Percentiles rank a stretch among this genome's conserved stretches.
These are phyloP conservation scores for Apiospora koreana DNA, from an alignment of 2,329 filamentous ascomycete genomes.

Conservation along the genomic window DNA sequence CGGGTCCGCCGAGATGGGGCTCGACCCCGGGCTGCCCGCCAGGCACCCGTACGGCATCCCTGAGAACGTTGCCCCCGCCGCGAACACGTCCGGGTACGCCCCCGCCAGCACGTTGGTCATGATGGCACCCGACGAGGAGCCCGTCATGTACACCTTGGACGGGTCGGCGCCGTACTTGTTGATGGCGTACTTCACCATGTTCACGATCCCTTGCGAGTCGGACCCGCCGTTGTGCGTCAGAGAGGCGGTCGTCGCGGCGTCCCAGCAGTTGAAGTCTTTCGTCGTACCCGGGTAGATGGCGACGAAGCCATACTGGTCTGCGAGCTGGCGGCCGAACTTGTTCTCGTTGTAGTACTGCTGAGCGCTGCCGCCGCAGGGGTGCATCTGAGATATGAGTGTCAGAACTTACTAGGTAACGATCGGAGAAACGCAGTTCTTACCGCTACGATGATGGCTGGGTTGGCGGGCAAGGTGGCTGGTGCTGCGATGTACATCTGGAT, in stretches of 20 bases:
- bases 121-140: conserved; percentile 47
- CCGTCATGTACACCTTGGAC: conserved; percentile 54
- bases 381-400: conserved; percentile 28
- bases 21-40: conserved; percentile 37
- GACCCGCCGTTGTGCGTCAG: conserved; percentile 54
- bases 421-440: background rate
- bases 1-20: conserved; percentile 48
- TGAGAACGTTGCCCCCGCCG: conserved; percentile 44
- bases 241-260: conserved; percentile 47
- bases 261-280: conserved; percentile 56
- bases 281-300: conserved; percentile 58
- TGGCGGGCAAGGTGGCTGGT: conserved; percentile 35
- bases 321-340: conserved; percentile 44
- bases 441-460: conserved; percentile 52
- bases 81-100: conserved; percentile 49
- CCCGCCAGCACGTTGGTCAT: conserved; percentile 52
- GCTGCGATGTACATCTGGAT: conserved; percentile 48
- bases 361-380: conserved; percentile 56
- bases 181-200: conserved; percentile 58
- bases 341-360: conserved; percentile 48
- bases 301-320: conserved; percentile 43
- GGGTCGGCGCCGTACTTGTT: conserved; percentile 50
- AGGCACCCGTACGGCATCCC: conserved; percentile 49
- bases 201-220: conserved; percentile 55
- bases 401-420: background rate